Evolutionary conservation across 345 rosid species (phyloP), one percentile per base, ranked within the genome.

Genomic region (Populus davidiana): DNA sequence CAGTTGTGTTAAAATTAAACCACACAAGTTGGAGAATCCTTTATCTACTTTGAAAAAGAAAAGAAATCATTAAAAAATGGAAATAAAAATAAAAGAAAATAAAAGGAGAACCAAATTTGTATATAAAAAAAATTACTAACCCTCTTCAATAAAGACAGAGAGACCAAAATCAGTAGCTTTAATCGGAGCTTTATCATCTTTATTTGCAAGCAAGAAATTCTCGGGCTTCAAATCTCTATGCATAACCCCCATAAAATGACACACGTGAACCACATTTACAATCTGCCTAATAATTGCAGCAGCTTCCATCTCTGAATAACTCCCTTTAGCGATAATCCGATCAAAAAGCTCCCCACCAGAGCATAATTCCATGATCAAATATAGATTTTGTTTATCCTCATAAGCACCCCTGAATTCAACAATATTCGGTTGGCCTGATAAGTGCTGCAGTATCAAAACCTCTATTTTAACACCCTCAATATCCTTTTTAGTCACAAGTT

Each of bases 151-250:
- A 77, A 82, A 82, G 36, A 82, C 85, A 50, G 85, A 75, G 76
- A 78, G 77, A 5, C 85, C 85, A 56, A 82, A 82, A 74, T 82
- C 85, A 59, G 81, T 82, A n/a, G 79, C 79, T 65, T 78, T 82
- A 4, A 82, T 20, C 0, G 81, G 85, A 70, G 85, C 65, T 31
- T 44, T 27, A 7, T 75, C 76, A 0, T 65, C 81, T 5, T 18
- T 50, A 14, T 47, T 70, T 1, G 71, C 79, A 6, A 74, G 67
- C 81, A 82, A 78, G 81, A 82, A 82, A 71, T 82, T 82, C 61
- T 82, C 85, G 41, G 85, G 85, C 81, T 82, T 82, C 79, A 82
- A 78, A 20, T 82, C 85, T 29, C 85, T 74, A 66, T 82, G 85
- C 64, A 82, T 74, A 7, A 82, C 85, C 36, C 85, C 85, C 85